Evolutionary conservation across 208 protist species (phyloP), one percentile per base, ranked within the genome.

Genomic region (Naegleria fowleri): DNA sequence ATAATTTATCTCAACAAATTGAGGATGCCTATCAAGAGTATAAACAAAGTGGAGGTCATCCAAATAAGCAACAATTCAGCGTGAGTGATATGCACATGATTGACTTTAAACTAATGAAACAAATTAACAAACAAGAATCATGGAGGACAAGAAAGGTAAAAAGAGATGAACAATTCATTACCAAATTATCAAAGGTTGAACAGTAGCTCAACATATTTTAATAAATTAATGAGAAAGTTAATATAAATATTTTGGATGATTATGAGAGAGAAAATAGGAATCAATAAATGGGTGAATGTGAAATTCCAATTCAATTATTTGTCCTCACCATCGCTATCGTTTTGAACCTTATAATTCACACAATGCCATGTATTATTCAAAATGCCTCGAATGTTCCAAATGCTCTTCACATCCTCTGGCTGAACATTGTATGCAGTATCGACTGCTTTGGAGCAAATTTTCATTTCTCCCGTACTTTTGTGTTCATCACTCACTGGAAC

Each of bases 301-400:
- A n/a, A n/a, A n/a, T n/a, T n/a, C n/a, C n/a, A n/a, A n/a, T n/a
- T n/a, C 43, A 48, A 48, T 48, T 48, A 48, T 7, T 7, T 48
- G 5, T 48, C 43, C 3, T 75, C 25, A n/a, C 16, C 58, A 39
- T 90, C 4, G 3, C 36, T 0, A 39, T n/a, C n/a, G n/a, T n/a
- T n/a, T n/a, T 83, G 15, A 19, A 84, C 38, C 29, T 83, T 91
- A 5, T 95, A 55, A 25, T 91, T 86, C 41, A 95, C 87, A 87
- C 89, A 91, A 76, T 94, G 93, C 94, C 93, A 95, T 19, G 94
- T 9, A 91, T 96, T 95, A 83, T 84, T 92, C 48, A 94, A 76
- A 76, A 96, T 55, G 15, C 95, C 95, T 55, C 95, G 91, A 29
- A 95, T 43, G 90, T 95, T 96, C 94, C 94, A 96, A 39, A 95